Conservation (phyloP, 2,329 filamentous ascomycete genomes). For the Diaporthe sp. region DNA sequence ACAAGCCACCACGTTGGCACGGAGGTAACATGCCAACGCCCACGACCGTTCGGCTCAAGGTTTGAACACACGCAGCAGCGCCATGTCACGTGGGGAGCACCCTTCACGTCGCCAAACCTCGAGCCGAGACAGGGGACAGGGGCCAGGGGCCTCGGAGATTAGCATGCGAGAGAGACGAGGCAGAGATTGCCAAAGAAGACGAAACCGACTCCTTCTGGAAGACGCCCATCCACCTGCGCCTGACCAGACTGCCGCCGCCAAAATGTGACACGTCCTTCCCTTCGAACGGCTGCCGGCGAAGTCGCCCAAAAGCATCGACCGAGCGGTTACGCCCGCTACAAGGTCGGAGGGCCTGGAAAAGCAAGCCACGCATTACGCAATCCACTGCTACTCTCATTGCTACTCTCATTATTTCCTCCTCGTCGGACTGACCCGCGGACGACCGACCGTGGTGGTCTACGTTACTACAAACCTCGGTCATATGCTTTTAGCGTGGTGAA, state of each 20-base stretch:
- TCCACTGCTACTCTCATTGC: neutral
- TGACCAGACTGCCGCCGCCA: constrained; percentile 6
- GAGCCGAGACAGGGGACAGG: constrained; percentile 18
- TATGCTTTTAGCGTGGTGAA: neutral
- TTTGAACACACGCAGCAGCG: constrained; percentile 20
- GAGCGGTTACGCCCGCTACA: constrained; percentile 17
- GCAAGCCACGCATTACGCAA: constrained; percentile 3
- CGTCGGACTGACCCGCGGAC: neutral
- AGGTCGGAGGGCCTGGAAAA: neutral
- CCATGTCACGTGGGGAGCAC: constrained; percentile 8
- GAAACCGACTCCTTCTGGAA: constrained; percentile 15
- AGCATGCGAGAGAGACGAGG: constrained; percentile 7
- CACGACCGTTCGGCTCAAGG: neutral
- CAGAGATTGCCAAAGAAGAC: constrained; percentile 18
- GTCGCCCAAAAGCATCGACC: constrained; percentile 16
- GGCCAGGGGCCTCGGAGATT: constrained; percentile 21
- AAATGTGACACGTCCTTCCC: constrained; percentile 9
- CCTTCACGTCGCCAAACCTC: constrained; percentile 5
- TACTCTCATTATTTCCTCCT: too few relatives aligned
- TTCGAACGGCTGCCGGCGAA: constrained; percentile 11
- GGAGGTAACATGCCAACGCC: constrained; percentile 4
- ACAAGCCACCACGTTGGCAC: constrained; percentile 26
- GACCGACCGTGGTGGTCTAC: neutral
- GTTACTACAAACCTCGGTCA: neutral
- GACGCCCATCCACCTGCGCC: neutral